A percentile compares a stretch with the other conserved stretches of the same genome.
Evolutionary conservation across 371 early-diverging fungal species (phyloP).

Genomic region (Apophysomyces variabilis): DNA sequence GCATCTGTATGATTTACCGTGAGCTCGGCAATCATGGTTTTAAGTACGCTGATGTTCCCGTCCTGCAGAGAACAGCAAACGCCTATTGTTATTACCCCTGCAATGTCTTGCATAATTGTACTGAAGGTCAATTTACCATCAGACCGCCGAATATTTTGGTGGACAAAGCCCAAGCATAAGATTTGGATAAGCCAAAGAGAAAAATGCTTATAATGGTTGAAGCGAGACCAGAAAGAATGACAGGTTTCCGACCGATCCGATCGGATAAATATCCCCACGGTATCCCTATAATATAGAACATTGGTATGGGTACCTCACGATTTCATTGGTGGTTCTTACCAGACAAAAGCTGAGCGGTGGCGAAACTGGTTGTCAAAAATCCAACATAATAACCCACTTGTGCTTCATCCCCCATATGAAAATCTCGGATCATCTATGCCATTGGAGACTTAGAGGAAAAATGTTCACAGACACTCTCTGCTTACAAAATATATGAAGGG

Average conservation of each 20-base stretch:
- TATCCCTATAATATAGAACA: constrained; percentile 30
- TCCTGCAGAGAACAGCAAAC: constrained; percentile 23
- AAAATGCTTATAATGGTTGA: constrained; percentile 72
- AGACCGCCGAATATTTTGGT: constrained; percentile 75
- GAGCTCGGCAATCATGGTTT: constrained; percentile 88
- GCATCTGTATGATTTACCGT: constrained; percentile 54
- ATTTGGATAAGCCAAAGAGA: constrained; percentile 77
- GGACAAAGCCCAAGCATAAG: constrained; percentile 68
- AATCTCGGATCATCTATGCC: constrained; percentile 61
- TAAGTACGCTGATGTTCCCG: constrained; percentile 85
- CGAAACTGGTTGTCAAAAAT: constrained; percentile 65
- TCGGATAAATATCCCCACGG: constrained; percentile 73
- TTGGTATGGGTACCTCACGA: not conserved
- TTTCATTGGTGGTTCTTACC: constrained; percentile 30
- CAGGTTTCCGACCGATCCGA: constrained; percentile 72
- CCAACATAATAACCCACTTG: constrained; percentile 71
- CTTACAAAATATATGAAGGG: constrained; percentile 63
- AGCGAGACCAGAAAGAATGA: constrained; percentile 76
- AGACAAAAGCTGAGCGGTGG: constrained; percentile 63
- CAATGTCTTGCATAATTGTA: too few species aligned
- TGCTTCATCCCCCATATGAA: constrained; percentile 56
- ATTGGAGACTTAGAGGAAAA: not conserved
- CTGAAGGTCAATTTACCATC: constrained; percentile 45
- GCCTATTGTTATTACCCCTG: too few species aligned
- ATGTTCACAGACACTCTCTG: not conserved